Percentiles rank a stretch among this genome's conserved stretches.
Conservation (phyloP, 2,329 filamentous ascomycete genomes). For the Claviceps humidiphila region DNA sequence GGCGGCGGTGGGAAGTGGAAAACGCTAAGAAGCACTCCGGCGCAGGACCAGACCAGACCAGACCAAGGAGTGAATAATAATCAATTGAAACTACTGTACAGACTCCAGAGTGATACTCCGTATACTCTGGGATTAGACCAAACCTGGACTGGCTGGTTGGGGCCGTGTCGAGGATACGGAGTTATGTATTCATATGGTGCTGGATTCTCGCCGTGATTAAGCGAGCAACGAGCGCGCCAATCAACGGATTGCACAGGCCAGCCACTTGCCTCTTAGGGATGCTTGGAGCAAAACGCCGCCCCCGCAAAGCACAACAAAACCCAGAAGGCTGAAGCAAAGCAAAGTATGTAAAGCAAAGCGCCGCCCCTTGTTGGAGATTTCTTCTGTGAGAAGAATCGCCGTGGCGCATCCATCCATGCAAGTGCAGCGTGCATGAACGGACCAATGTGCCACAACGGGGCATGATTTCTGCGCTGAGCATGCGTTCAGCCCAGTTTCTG, state of each 20-base stretch:
- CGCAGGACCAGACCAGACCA: too few species aligned
- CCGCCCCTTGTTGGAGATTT: neutral
- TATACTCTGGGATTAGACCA: too few species aligned
- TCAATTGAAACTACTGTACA: too few species aligned
- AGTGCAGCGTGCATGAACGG: neutral
- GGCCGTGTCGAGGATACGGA: too few species aligned
- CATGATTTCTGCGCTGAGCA: neutral
- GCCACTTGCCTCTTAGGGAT: neutral
- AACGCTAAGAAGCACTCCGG: too few species aligned
- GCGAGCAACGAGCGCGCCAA: constrained; percentile 1
- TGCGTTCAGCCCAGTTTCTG: too few species aligned
- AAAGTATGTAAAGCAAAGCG: neutral
- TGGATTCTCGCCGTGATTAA: neutral
- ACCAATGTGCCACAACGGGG: neutral
- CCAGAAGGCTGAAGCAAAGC: neutral
- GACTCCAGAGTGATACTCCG: too few species aligned
- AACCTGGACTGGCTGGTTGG: too few species aligned
- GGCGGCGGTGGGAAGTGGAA: too few species aligned
- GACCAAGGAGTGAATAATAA: too few species aligned
- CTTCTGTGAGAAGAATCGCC: neutral
- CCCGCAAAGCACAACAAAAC: neutral
- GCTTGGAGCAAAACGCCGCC: neutral
- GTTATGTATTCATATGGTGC: too few species aligned
- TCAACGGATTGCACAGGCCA: neutral
- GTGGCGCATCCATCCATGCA: too few species aligned